phyloP scores from a whole-genome alignment of 2,329 filamentous ascomycete genomes.

The Calonectria pseudoreteaudii region DNA sequence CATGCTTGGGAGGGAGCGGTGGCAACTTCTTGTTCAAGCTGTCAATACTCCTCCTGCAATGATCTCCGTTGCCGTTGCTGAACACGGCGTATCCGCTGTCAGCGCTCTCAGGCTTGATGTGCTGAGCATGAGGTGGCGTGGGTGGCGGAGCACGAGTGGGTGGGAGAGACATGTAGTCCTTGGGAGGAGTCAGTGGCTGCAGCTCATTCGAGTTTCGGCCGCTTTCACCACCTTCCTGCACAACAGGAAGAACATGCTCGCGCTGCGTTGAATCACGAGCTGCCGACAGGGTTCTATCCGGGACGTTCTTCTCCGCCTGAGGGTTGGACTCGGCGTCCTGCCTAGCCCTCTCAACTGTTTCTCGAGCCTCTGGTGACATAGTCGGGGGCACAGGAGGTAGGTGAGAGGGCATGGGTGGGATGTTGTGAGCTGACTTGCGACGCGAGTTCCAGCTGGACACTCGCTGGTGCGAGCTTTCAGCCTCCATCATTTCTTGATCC shows the following conservation, averaged over 20 bases:
- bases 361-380: conserved; percentile 52
- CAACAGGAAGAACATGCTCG: conserved; percentile 77
- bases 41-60: conserved; percentile 61
- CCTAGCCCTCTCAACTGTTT: conserved; percentile 55
- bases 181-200: conserved; percentile 57
- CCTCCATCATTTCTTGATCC: conserved; percentile 68
- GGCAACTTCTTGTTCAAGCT: conserved; percentile 72
- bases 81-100: conserved; percentile 60
- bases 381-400: conserved; percentile 56
- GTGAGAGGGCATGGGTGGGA: conserved; percentile 61
- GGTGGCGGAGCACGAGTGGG: conserved; percentile 58
- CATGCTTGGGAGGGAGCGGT: conserved; percentile 59
- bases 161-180: conserved; percentile 50
- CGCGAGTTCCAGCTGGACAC: conserved; percentile 53
- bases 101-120: conserved; percentile 58
- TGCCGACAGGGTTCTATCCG: conserved; percentile 69
- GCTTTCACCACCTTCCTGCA: conserved; percentile 88
- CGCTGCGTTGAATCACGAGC: conserved; percentile 67
- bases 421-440: conserved; percentile 46
- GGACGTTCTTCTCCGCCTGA: conserved; percentile 62
- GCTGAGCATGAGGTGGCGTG: conserved; percentile 48
- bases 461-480: conserved; percentile 49
- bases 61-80: conserved; percentile 46
- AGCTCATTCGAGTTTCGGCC: conserved; percentile 50
- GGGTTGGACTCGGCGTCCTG: conserved; percentile 46